Percentiles rank a stretch among this genome's conserved stretches.
These are phyloP conservation scores for Ascochyta rabiei DNA, from an alignment of 2,329 filamentous ascomycete species.

Conservation along the genomic window DNA sequence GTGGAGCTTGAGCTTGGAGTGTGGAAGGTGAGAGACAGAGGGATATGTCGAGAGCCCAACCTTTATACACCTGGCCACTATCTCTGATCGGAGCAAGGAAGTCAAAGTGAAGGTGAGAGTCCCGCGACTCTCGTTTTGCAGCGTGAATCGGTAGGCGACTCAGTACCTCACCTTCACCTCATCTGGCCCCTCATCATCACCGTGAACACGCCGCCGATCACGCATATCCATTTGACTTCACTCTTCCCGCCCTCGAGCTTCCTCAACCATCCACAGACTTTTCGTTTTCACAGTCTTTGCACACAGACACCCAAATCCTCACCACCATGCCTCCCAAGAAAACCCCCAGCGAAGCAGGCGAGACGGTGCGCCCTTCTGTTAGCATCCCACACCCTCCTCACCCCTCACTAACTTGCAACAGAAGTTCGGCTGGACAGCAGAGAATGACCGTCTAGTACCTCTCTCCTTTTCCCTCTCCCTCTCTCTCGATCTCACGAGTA, in stretches of 20 bases:
- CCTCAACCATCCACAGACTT: not conserved
- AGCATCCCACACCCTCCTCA: not conserved
- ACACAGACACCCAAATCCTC: not conserved
- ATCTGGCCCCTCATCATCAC: not conserved
- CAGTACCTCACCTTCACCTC: slow-evolving; percentile 3
- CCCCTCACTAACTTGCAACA: not conserved
- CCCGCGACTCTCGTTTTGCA: not conserved
- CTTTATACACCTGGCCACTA: not conserved
- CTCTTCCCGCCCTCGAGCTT: no score
- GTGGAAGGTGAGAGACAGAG: not conserved
- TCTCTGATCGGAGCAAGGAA: not conserved
- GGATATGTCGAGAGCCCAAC: not conserved
- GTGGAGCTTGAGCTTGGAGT: not conserved
- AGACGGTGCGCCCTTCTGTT: not conserved
- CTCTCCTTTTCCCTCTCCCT: no score
- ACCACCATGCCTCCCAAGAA: slow-evolving; percentile 10
- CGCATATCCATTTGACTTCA: not conserved
- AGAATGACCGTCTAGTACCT: no score
- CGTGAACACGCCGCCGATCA: not conserved
- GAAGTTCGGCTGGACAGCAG: not conserved
- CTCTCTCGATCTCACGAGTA: no score
- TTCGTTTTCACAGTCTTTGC: not conserved
- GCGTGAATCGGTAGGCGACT: not conserved
- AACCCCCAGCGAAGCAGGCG: not conserved
- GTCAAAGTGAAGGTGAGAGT: not conserved